Evolutionary conservation across 805 yeast genomes (phyloP).

Genomic region (Zygosaccharomyces gambellarensis): DNA sequence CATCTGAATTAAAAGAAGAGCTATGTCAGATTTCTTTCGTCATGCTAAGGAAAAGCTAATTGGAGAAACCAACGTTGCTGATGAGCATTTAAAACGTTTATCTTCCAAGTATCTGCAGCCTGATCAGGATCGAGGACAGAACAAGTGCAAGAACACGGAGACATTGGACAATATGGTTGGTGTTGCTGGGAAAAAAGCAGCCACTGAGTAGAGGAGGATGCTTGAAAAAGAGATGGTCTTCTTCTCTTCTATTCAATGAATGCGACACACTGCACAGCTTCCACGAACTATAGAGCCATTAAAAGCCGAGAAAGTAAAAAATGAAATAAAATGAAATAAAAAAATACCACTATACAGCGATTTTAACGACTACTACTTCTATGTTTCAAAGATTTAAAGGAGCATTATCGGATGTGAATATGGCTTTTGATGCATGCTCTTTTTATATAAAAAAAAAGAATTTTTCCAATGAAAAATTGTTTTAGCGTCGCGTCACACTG

Average conservation of each 20-base stretch:
- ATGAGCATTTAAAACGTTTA: slow-evolving; percentile 20
- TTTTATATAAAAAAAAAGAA: not conserved
- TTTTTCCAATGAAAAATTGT: too few relatives aligned
- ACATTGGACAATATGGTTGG: slow-evolving; percentile 14
- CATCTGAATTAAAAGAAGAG: not conserved
- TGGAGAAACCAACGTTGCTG: slow-evolving; percentile 20
- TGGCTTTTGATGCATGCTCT: not conserved
- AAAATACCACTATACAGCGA: not conserved
- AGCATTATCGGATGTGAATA: not conserved
- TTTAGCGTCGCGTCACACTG: too few relatives aligned
- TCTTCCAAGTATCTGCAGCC: slow-evolving; percentile 12
- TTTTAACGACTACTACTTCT: too few relatives aligned
- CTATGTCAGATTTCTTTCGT: slow-evolving; percentile 19
- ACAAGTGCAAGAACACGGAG: slow-evolving; percentile 9
- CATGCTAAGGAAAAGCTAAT: slow-evolving; percentile 23
- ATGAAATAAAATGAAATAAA: not conserved
- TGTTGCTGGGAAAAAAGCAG: slow-evolving; percentile 12
- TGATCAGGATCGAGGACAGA: slow-evolving; percentile 7
- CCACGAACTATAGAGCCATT: too few relatives aligned
- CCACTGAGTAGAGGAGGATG: not conserved
- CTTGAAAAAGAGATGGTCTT: too few relatives aligned
- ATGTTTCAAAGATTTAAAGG: not conserved
- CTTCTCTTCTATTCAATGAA: too few relatives aligned
- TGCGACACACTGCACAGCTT: too few relatives aligned
- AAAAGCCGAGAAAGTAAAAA: too few relatives aligned